Evolutionary conservation across 2,329 filamentous ascomycete genomes (phyloP).

Genomic region (Alternaria arbusti): DNA sequence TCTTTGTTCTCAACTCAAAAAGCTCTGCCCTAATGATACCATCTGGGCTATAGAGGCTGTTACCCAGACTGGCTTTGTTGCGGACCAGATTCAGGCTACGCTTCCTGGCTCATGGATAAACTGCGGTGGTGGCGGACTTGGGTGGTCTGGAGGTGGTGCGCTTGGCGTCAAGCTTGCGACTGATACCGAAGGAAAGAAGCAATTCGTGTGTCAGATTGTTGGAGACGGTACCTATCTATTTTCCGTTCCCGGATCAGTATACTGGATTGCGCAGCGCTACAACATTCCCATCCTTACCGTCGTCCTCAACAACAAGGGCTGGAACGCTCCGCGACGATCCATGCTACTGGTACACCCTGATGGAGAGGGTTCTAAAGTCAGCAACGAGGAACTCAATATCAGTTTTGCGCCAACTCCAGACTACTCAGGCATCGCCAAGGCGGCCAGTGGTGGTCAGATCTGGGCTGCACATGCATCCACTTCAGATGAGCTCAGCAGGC

Average conservation of each 20-base stretch:
- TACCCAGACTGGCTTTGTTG: slow-evolving; percentile 70
- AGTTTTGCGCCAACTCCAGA: slow-evolving; percentile 70
- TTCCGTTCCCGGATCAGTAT: slow-evolving; percentile 68
- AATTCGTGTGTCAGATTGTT: slow-evolving; percentile 59
- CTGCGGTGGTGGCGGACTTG: slow-evolving; percentile 79
- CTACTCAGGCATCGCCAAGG: slow-evolving; percentile 71
- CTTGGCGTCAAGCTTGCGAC: slow-evolving; percentile 78
- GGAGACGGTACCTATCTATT: slow-evolving; percentile 74
- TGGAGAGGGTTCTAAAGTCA: slow-evolving; percentile 66
- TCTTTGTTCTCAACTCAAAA: slow-evolving; percentile 62
- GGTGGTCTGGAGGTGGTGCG: slow-evolving; percentile 78
- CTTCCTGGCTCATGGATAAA: slow-evolving; percentile 79
- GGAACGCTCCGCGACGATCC: slow-evolving; percentile 69
- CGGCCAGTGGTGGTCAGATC: slow-evolving; percentile 66
- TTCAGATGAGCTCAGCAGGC: slow-evolving; percentile 60
- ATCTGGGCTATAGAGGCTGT: slow-evolving; percentile 82
- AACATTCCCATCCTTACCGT: slow-evolving; percentile 70
- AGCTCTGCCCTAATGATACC: slow-evolving; percentile 66
- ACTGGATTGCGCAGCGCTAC: slow-evolving; percentile 72
- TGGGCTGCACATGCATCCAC: slow-evolving; percentile 67
- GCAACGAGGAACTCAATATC: slow-evolving; percentile 70
- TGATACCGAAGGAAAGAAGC: slow-evolving; percentile 54
- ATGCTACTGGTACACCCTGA: slow-evolving; percentile 70
- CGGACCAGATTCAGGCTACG: slow-evolving; percentile 73
- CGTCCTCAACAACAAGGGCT: slow-evolving; percentile 73